phyloP scores from a whole-genome alignment of 768 basidiomycete species.

The Boletellus ananiceps region DNA sequence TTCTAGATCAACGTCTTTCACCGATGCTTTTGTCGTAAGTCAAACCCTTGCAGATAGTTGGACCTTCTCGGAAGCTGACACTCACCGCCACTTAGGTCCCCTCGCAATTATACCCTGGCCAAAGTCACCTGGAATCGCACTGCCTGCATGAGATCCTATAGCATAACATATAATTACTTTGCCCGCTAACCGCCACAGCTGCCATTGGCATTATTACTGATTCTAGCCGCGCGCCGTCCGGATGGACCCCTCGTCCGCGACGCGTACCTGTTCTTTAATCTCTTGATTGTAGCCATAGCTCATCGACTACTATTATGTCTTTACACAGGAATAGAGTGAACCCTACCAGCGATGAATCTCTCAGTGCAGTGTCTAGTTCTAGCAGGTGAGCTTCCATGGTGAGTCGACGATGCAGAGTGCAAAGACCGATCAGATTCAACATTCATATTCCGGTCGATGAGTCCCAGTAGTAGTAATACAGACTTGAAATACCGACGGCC shows the following conservation, averaged over 20 bases:
- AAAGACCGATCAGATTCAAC: not conserved
- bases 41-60: not conserved
- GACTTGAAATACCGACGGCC: too few relatives aligned
- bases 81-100: not conserved
- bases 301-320: conserved; percentile 1
- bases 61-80: not conserved
- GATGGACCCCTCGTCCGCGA: not conserved
- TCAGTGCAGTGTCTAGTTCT: not conserved
- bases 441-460: not conserved
- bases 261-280: conserved; percentile 1
- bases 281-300: conserved; percentile 21
- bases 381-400: not conserved
- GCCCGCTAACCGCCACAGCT: not conserved
- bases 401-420: not conserved
- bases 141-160: not conserved
- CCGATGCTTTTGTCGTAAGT: conserved; percentile 1
- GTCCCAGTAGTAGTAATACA: too few relatives aligned
- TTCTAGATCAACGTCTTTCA: not conserved
- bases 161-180: not conserved
- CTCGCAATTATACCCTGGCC: not conserved
- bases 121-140: not conserved
- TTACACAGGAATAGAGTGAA: conserved; percentile 2
- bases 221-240: not conserved
- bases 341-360: not conserved
- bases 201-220: not conserved